Evolutionary conservation across 1,284 basidiomycete species (phyloP).

Genomic region (Sporisorium scitamineum): DNA sequence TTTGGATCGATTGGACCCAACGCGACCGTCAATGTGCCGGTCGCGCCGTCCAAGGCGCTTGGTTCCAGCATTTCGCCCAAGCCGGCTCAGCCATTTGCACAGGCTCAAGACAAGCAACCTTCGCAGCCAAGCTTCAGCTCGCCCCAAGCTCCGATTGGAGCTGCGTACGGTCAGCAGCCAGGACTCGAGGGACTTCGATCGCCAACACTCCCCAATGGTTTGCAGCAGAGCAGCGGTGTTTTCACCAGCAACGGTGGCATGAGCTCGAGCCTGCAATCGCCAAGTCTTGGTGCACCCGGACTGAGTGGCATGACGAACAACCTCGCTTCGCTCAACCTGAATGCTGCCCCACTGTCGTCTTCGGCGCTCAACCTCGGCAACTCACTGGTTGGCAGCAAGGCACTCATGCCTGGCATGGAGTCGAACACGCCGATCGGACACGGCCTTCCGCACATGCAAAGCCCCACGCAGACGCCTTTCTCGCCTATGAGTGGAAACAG

Average conservation of each 20-base stretch:
- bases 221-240: slow-evolving; percentile 26
- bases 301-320: slow-evolving; percentile 44
- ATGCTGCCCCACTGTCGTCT: slow-evolving; percentile 31
- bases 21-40: slow-evolving; percentile 13
- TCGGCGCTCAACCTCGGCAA: slow-evolving; percentile 18
- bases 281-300: slow-evolving; percentile 33
- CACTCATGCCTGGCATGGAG: slow-evolving; percentile 29
- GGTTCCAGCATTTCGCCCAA: slow-evolving; percentile 39
- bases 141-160: slow-evolving; percentile 22
- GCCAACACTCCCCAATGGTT: slow-evolving; percentile 49
- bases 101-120: slow-evolving; percentile 32
- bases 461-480: slow-evolving; percentile 45
- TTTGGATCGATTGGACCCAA: slow-evolving; percentile 47
- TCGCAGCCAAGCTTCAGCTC: slow-evolving; percentile 10
- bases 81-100: slow-evolving; percentile 27
- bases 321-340: slow-evolving; percentile 54
- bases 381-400: slow-evolving; percentile 29
- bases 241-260: slow-evolving; percentile 35
- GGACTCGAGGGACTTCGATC: slow-evolving; percentile 50
- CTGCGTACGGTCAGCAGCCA: slow-evolving; percentile 33
- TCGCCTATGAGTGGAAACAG: slow-evolving; percentile 41
- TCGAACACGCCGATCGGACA: slow-evolving; percentile 10
- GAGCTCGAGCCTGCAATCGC: slow-evolving; percentile 46
- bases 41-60: slow-evolving; percentile 22
- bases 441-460: slow-evolving; percentile 35